phyloP scores from a whole-genome alignment of 1,284 basidiomycete genomes.

The Volvariella surrecta region DNA sequence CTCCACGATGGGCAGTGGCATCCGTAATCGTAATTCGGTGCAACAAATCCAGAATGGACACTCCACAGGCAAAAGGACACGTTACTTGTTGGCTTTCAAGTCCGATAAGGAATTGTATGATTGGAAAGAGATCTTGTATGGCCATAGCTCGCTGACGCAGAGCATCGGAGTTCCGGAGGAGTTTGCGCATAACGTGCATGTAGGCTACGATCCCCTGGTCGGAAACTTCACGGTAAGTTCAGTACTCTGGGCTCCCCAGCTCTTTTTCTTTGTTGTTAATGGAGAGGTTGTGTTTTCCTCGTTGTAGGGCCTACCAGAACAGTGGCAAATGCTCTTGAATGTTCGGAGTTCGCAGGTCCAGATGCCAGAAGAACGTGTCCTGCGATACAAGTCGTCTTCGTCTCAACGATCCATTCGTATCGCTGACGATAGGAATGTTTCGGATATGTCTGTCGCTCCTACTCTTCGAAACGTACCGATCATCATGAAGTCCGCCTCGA shows the following conservation, averaged over 20 bases:
- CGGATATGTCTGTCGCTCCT: too few relatives aligned
- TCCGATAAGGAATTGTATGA: constrained; percentile 93
- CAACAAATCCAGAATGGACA: too few relatives aligned
- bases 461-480: too few relatives aligned
- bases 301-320: background rate
- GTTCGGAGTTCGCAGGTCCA: too few relatives aligned
- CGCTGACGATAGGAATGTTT: too few relatives aligned
- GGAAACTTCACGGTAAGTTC: constrained; percentile 85
- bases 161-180: constrained; percentile 95
- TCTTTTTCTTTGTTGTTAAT: background rate
- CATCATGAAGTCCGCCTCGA: too few relatives aligned
- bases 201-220: constrained; percentile 91
- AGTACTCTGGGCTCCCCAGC: constrained; percentile 8
- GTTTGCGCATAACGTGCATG: constrained; percentile 97
- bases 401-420: too few relatives aligned
- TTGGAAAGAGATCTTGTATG: constrained; percentile 95
- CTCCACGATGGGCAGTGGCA: too few relatives aligned
- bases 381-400: too few relatives aligned
- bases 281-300: background rate
- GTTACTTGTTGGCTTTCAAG: constrained; percentile 78
- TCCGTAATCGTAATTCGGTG: too few relatives aligned
- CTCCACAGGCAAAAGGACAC: constrained; percentile 56
- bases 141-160: constrained; percentile 28
- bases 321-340: background rate
- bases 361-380: too few relatives aligned